Conservation (phyloP, 2,329 filamentous ascomycete species). For the Paecilomyces variotii region DNA sequence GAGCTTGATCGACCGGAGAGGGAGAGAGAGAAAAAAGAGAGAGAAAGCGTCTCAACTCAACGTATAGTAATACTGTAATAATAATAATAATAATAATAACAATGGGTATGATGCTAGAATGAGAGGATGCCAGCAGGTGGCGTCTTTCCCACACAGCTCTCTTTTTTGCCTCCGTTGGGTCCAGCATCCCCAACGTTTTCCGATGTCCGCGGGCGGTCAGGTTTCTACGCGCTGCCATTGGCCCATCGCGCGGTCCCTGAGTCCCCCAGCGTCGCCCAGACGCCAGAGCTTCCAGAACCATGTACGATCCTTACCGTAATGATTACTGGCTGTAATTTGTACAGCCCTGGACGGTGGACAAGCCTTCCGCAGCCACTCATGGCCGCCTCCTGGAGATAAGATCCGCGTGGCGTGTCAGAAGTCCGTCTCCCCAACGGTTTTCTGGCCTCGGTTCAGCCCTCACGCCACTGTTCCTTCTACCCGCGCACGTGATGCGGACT, state of each 20-base stretch:
- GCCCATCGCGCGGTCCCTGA: neutral
- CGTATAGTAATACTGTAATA: too few relatives aligned
- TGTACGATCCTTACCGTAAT: neutral
- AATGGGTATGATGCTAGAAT: neutral
- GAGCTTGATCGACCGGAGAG: neutral
- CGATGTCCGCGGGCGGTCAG: neutral
- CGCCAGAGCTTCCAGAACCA: neutral
- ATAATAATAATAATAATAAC: too few relatives aligned
- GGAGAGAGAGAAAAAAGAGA: neutral
- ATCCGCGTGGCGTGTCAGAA: neutral
- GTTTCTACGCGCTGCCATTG: neutral
- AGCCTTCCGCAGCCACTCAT: neutral
- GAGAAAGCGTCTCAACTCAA: neutral
- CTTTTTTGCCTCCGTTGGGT: constrained; percentile 1
- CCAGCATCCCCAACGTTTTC: constrained; percentile 3
- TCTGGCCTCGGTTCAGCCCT: neutral
- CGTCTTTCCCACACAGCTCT: neutral
- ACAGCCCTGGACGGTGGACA: neutral
- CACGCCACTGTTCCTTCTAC: neutral
- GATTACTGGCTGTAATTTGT: neutral
- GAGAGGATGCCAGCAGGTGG: neutral
- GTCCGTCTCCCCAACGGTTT: neutral
- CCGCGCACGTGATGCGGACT: neutral
- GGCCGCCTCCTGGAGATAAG: neutral
- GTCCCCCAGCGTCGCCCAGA: neutral